Base-by-base conservation (phyloP, 1,139 yeast species). In the Scheffersomyces titani region DNA sequence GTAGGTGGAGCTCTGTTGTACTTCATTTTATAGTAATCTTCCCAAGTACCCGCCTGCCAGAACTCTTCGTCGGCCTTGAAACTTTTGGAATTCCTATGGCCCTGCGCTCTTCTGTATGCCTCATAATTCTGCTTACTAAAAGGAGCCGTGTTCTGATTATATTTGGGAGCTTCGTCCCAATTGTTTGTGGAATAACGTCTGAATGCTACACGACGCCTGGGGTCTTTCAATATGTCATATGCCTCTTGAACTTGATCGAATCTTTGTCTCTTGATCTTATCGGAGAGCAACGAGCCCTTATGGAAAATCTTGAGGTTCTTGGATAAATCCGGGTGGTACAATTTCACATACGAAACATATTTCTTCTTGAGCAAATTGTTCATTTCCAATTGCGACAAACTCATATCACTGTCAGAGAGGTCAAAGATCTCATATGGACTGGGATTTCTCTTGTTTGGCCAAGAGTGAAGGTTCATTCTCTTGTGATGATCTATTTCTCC, bases 241-340 rank as follows among this genome's bases (percentile, higher is more conserved):
- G 97, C 97, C 30, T 85, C 83, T 47, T 88, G 87, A 5, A 92
- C 73, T 60, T 81, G 76, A 65, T 89, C 90, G 70, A 92, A 93
- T 57, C 97, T 74, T 18, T 77, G 81, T 47, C 84, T 70, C 61
- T 86, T 87, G 54, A 74, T 74, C 3, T 75, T 77, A 0, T 63
- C 62, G 0, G 80, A 70, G n/a, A 72, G 63, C 1, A 67, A 64
- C 16, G 69, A 66, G 2, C 76, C 70, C 19, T 70, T 68, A 22
- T 76, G 66, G 16, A 71, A 61, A 4, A 73, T 65, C 5, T 62
- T 67, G 18, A 71, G 60, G 16, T 67, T 66, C 16, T 77, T 70
- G 5, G 70, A 61, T 2, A 88, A 74, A 72, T 94, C 99, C 0
- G 99, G 98, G 66, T 94, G 98, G 67, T 94, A 93, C 6, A 87